Conservation (phyloP, 495 filamentous ascomycete genomes). For the Evernia prunastri region DNA sequence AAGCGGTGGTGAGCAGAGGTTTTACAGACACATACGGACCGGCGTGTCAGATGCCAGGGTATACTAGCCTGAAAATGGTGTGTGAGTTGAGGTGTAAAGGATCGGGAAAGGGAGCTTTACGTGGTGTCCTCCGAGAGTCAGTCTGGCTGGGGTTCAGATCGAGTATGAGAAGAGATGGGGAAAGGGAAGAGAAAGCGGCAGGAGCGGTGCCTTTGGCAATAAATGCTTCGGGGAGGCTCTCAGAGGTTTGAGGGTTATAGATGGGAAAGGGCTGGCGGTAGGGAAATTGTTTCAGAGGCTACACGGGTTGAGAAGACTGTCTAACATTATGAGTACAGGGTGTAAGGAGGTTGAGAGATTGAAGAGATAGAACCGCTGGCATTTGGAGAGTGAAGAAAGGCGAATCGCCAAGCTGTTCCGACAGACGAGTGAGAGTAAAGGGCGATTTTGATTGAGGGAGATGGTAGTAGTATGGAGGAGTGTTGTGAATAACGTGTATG, state of each 20-base stretch:
- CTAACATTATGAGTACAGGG: neutral
- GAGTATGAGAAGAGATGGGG: neutral
- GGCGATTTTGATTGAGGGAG: no score
- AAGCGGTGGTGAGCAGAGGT: neutral
- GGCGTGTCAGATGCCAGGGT: neutral
- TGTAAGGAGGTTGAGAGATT: no score
- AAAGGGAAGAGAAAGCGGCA: neutral
- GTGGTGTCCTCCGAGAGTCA: neutral
- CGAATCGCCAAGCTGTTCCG: neutral
- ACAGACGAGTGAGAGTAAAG: no score
- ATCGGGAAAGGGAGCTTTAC: neutral
- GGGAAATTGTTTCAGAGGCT: constrained; percentile 1
- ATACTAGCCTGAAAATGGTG: neutral
- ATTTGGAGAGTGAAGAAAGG: neutral
- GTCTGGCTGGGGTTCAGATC: neutral
- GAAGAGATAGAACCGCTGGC: no score
- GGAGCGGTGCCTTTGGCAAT: neutral
- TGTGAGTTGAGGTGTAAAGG: neutral
- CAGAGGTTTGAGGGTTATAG: neutral
- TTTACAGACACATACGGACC: neutral
- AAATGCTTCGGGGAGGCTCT: neutral
- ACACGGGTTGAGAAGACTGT: neutral
- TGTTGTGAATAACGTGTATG: neutral
- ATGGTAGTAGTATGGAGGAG: neutral
- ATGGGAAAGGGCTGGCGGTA: constrained; percentile 3